A percentile compares a stretch with the other conserved stretches of the same genome.
Evolutionary conservation across 2,329 filamentous ascomycete genomes (phyloP).

Genomic region (Penicillium sp.): DNA sequence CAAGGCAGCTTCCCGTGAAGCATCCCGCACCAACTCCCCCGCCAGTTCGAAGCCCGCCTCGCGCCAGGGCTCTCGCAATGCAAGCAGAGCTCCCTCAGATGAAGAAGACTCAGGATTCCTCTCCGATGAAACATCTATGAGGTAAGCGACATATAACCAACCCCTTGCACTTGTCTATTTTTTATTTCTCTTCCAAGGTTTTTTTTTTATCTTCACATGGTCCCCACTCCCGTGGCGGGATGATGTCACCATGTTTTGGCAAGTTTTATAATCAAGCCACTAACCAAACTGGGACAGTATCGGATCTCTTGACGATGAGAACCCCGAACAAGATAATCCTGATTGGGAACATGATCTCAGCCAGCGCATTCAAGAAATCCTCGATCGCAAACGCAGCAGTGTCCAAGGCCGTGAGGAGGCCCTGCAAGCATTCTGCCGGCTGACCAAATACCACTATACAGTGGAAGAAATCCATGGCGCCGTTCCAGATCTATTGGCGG

Average conservation of each 20-base stretch:
- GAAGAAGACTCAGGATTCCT: slow-evolving; percentile 56
- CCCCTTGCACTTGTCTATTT: neutral
- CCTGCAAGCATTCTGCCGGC: slow-evolving; percentile 60
- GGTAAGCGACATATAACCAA: slow-evolving; percentile 41
- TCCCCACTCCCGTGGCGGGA: slow-evolving; percentile 26
- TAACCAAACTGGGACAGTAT: slow-evolving; percentile 43
- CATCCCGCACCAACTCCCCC: slow-evolving; percentile 54
- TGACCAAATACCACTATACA: slow-evolving; percentile 67
- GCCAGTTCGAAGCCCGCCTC: slow-evolving; percentile 53
- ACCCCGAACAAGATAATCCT: slow-evolving; percentile 54
- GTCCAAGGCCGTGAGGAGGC: slow-evolving; percentile 66
- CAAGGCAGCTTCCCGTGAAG: slow-evolving; percentile 57
- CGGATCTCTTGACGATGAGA: slow-evolving; percentile 65
- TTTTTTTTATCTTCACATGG: slow-evolving; percentile 14
- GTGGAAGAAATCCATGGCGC: slow-evolving; percentile 60
- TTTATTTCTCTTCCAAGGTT: slow-evolving; percentile 13
- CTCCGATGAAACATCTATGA: slow-evolving; percentile 59
- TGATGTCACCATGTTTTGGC: slow-evolving; percentile 34
- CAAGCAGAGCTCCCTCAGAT: slow-evolving; percentile 57
- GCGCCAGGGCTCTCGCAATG: slow-evolving; percentile 53
- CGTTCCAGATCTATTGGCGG: slow-evolving; percentile 60
- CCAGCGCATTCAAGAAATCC: slow-evolving; percentile 67
- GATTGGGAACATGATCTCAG: slow-evolving; percentile 62
- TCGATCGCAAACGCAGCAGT: slow-evolving; percentile 75
- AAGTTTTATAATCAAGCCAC: slow-evolving; percentile 4